Evolutionary conservation across 805 yeast species (phyloP), one percentile per base, ranked within the genome.

Genomic region (Candida michaelii): DNA sequence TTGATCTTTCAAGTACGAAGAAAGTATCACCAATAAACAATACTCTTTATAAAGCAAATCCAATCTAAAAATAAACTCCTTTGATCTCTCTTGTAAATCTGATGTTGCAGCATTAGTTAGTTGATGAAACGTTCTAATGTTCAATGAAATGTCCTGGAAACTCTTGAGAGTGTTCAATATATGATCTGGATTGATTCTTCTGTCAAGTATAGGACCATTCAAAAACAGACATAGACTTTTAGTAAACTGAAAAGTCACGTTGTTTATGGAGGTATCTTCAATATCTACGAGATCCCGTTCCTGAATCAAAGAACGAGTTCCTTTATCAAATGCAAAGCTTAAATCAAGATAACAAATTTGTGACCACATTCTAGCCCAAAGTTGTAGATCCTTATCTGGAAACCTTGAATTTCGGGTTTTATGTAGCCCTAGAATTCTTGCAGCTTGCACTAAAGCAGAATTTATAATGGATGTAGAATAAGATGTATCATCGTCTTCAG

Each of bases 401-500:
- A n/a, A 36, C 15, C 13, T 18, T 11, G 35, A 12, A 15, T n/a
- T 16, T 6, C 14, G 16, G 16, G n/a, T 36, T 25, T 9, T 6
- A 15, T 37, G 11, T n/a, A 27, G 11, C 4, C 40, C 40, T 8
- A 37, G 9, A 4, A 10, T 18, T 29, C 33, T 37, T 10, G 33
- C 11, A 16, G 33, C 10, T 10, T 27, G 32, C 4, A 37, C 17
- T 13, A 37, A 10, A 4, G 24, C 9, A 6, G 11, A 6, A 12
- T 15, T 37, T 11, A 37, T 10, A 9, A 29, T 27, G 11, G 13
- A 6, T 5, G 27, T 17, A 5, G 11, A 7, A 21, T 14, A 37
- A 12, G 33, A 10, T 13, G 17, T 39, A 30, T 39, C 42, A 24
- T 39, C 42, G 11, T 30, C 42, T 39, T 39, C 42, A 21, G 30